These are phyloP conservation scores for Xanthoconium stramineum DNA, from an alignment of 768 basidiomycete species.

Conservation along the genomic window DNA sequence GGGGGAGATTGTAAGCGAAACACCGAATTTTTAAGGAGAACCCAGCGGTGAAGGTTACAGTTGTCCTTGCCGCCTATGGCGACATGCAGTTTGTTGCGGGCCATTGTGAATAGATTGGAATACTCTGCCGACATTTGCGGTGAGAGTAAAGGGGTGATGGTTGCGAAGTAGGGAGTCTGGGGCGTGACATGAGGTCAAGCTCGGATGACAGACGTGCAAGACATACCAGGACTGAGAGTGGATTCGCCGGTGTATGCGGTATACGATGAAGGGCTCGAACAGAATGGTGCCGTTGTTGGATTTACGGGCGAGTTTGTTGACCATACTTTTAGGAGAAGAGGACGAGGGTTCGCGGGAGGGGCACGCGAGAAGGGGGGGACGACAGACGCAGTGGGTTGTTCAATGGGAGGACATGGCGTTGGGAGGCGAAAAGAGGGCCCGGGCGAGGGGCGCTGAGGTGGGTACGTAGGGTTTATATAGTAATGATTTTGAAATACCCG, in stretches of 20 bases:
- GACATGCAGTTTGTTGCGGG: constrained; percentile 71
- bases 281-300: constrained; percentile 84
- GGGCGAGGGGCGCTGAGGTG: constrained; percentile 21
- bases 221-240: constrained; percentile 20
- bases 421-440: constrained; percentile 21
- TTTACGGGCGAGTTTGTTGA: constrained; percentile 77
- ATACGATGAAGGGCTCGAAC: constrained; percentile 84
- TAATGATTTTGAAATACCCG: constrained; percentile 29
- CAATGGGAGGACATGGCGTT: constrained; percentile 40
- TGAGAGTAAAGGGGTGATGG: constrained; percentile 5
- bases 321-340: constrained; percentile 55
- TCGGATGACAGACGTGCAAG: background rate
- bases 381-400: constrained; percentile 9
- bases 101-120: constrained; percentile 55
- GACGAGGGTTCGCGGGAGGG: constrained; percentile 26
- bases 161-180: constrained; percentile 17
- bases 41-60: constrained; percentile 82
- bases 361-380: constrained; percentile 17
- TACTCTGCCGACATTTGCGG: constrained; percentile 47
- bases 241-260: constrained; percentile 72
- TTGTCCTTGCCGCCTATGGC: constrained; percentile 61
- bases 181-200: constrained; percentile 9
- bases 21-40: constrained; percentile 83
- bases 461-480: constrained; percentile 45
- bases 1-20: constrained; percentile 48